Base-by-base conservation (phyloP, 106 monocot genomes). In the Cymbidium sinense region DNA sequence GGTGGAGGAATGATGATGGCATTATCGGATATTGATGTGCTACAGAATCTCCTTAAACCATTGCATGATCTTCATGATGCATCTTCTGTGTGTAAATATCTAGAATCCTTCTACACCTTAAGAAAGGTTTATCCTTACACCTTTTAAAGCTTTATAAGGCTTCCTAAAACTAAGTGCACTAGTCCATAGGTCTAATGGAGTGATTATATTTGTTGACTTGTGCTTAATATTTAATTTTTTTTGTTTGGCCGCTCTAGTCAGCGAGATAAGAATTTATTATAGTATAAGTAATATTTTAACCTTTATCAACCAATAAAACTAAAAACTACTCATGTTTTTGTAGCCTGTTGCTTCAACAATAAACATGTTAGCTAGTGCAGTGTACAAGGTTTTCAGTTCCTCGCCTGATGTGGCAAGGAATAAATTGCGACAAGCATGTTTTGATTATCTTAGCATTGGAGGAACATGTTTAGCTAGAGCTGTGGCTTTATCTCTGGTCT, bases 1-100 rank as follows among this genome's bases (percentile, higher is more conserved):
- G 96, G 96, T 64, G 96, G 96, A 25, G 96, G 96, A 75, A 96
- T 96, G 96, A 96, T 91, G 0, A 93, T 96, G n/a, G 93, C 89
- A 30, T 77, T 96, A 52, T 91, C 96, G 55, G 96, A 96, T 83
- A 85, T 96, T 44, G 86, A 81, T 23, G 85, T n/a, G n/a, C n/a
- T n/a, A n/a, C n/a, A n/a, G n/a, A n/a, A n/a, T n/a, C n/a, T n/a
- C n/a, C n/a, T n/a, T n/a, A n/a, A n/a, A n/a, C n/a, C n/a, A n/a
- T n/a, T n/a, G n/a, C n/a, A n/a, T n/a, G n/a, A n/a, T n/a, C n/a
- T n/a, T n/a, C n/a, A n/a, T n/a, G n/a, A n/a, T n/a, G n/a, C n/a
- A n/a, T n/a, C n/a, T n/a, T n/a, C n/a, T n/a, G n/a, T n/a, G n/a
- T n/a, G n/a, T n/a, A n/a, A n/a, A n/a, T n/a, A n/a, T n/a, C n/a